These are phyloP conservation scores for Phlegmacium glaucopus DNA, from an alignment of 768 basidiomycete species.

Conservation along the genomic window DNA sequence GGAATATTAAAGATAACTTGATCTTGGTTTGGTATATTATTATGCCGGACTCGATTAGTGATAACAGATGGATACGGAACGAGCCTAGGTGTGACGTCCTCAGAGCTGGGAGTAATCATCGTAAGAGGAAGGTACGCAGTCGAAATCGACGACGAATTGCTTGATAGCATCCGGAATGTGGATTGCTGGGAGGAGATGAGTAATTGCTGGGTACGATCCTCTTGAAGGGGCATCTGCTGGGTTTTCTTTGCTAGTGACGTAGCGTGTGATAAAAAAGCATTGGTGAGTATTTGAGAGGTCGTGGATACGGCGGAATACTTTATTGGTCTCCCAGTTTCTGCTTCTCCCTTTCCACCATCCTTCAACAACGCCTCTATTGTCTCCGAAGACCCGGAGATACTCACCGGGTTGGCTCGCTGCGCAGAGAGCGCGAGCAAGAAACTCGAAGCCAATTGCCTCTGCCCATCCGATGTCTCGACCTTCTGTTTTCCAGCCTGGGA, in stretches of 20 bases:
- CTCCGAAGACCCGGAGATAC: slow-evolving; percentile 23
- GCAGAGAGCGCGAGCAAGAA: slow-evolving; percentile 23
- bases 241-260: slow-evolving; percentile 30
- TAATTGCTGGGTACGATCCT: slow-evolving; percentile 20
- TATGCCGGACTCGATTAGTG: too few relatives aligned
- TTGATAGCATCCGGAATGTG: slow-evolving; percentile 22
- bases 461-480: slow-evolving; percentile 41
- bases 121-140: not conserved
- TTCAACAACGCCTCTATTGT: slow-evolving; percentile 37
- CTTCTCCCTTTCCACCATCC: slow-evolving; percentile 36
- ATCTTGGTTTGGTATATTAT: too few relatives aligned
- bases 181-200: slow-evolving; percentile 27
- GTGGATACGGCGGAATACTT: slow-evolving; percentile 22
- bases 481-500: slow-evolving; percentile 30
- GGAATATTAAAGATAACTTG: too few relatives aligned
- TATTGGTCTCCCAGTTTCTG: slow-evolving; percentile 24
- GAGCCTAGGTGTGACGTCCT: too few relatives aligned
- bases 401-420: not conserved
- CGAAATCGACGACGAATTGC: slow-evolving; percentile 22
- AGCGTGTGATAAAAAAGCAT: slow-evolving; percentile 22
- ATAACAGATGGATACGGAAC: too few relatives aligned
- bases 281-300: not conserved
- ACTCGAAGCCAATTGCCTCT: slow-evolving; percentile 38
- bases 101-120: too few relatives aligned
- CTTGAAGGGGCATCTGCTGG: slow-evolving; percentile 35